These are phyloP conservation scores for Ceratobasidium papillatum DNA, from an alignment of 1,284 basidiomycete species.

Conservation along the genomic window DNA sequence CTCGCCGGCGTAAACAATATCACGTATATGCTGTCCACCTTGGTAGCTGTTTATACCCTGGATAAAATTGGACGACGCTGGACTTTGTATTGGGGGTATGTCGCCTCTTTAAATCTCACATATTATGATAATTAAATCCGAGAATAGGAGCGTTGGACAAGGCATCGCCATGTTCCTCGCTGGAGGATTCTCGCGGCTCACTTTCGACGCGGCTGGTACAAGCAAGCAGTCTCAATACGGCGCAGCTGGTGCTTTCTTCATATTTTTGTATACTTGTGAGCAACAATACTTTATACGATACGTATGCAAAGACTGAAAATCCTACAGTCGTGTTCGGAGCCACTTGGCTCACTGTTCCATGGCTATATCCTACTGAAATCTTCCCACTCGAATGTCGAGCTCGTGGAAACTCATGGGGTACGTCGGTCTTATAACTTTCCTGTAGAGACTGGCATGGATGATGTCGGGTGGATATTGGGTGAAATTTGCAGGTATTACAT, in stretches of 20 bases:
- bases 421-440: background rate
- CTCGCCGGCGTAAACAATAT: constrained; percentile 50
- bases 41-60: constrained; percentile 59
- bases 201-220: constrained; percentile 56
- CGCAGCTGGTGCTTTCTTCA: constrained; percentile 60
- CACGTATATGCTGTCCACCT: constrained; percentile 59
- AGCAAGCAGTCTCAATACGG: constrained; percentile 56
- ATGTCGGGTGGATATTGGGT: background rate
- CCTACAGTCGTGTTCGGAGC: constrained; percentile 37
- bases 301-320: background rate
- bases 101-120: background rate
- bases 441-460: background rate
- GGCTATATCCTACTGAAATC: constrained; percentile 43
- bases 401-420: constrained; percentile 38
- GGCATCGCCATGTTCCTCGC: constrained; percentile 57
- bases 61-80: constrained; percentile 61
- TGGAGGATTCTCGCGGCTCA: constrained; percentile 57
- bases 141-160: constrained; percentile 51
- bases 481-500: background rate
- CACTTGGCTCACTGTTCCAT: constrained; percentile 43
- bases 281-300: background rate
- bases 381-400: constrained; percentile 41
- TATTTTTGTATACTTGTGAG: constrained; percentile 57
- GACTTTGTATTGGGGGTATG: constrained; percentile 58
- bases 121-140: background rate